phyloP scores from a whole-genome alignment of 768 basidiomycete genomes.

The Scleroderma bovista region DNA sequence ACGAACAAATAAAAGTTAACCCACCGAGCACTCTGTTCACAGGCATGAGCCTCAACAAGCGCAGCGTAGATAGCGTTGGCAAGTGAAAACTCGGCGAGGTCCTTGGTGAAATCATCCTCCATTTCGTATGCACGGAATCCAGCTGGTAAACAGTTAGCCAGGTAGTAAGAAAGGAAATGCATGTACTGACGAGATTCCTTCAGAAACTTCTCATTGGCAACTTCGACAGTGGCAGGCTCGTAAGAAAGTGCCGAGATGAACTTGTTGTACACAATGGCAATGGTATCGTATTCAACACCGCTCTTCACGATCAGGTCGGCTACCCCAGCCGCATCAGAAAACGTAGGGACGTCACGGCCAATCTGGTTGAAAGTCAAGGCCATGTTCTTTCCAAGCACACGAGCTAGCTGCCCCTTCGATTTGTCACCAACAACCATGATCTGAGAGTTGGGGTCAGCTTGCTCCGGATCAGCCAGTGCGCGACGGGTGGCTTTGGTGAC shows the following conservation, averaged over 20 bases:
- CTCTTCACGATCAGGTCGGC: conserved; percentile 88
- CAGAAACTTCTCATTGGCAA: conserved; percentile 78
- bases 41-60: conserved; percentile 92
- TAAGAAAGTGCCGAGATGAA: conserved; percentile 90
- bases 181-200: conserved; percentile 66
- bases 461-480: conserved; percentile 49
- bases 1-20: conserved; percentile 10
- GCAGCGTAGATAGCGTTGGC: conserved; percentile 96
- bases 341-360: conserved; percentile 95
- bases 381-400: conserved; percentile 59
- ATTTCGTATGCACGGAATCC: conserved; percentile 96
- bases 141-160: conserved; percentile 36
- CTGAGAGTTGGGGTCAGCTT: conserved; percentile 51
- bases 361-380: conserved; percentile 94
- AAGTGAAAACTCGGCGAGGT: conserved; percentile 90
- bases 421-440: conserved; percentile 95
- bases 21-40: conserved; percentile 88
- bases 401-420: conserved; percentile 86
- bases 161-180: neutral
- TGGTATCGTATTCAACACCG: conserved; percentile 81
- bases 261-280: conserved; percentile 76
- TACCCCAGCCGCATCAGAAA: conserved; percentile 90
- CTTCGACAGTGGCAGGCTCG: conserved; percentile 67
- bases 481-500: conserved; percentile 86
- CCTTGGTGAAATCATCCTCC: conserved; percentile 93